phyloP scores from a whole-genome alignment of 192 early-diverging fungal species.

The Podila epigama region DNA sequence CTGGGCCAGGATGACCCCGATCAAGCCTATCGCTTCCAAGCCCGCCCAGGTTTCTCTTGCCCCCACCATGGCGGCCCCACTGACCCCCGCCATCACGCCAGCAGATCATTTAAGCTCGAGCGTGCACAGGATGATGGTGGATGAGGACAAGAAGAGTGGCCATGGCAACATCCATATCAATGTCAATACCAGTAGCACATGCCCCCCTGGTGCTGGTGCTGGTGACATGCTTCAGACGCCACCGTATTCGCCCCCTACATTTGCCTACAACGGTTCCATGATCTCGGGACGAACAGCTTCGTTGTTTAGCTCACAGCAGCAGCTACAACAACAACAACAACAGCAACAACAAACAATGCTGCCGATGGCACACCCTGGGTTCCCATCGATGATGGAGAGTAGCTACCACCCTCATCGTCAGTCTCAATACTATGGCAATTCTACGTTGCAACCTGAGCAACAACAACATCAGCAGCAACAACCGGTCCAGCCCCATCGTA shows the following conservation, averaged over 20 bases:
- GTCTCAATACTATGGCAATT: too few relatives aligned
- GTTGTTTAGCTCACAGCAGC: too few relatives aligned
- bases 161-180: too few relatives aligned
- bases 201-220: too few relatives aligned
- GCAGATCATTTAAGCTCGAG: too few relatives aligned
- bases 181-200: too few relatives aligned
- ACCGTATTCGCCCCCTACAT: constrained; percentile 47
- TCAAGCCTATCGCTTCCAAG: constrained; percentile 9
- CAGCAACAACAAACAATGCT: constrained; percentile 10
- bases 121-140: too few relatives aligned
- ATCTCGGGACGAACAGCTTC: constrained; percentile 17
- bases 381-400: constrained; percentile 50
- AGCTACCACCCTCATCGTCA: constrained; percentile 31
- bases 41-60: not conserved
- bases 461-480: constrained; percentile 7
- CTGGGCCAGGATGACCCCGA: constrained; percentile 46
- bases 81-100: not conserved
- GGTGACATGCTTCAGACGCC: constrained; percentile 26
- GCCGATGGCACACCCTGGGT: constrained; percentile 10
- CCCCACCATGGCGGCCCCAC: not conserved
- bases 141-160: too few relatives aligned
- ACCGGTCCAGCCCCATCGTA: constrained; percentile 7
- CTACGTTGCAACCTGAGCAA: too few relatives aligned
- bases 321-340: too few relatives aligned
- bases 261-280: constrained; percentile 21